A percentile compares a stretch with the other conserved stretches of the same genome.
Evolutionary conservation across 2,329 filamentous ascomycete genomes (phyloP).

Genomic region (Ascochyta rabiei): DNA sequence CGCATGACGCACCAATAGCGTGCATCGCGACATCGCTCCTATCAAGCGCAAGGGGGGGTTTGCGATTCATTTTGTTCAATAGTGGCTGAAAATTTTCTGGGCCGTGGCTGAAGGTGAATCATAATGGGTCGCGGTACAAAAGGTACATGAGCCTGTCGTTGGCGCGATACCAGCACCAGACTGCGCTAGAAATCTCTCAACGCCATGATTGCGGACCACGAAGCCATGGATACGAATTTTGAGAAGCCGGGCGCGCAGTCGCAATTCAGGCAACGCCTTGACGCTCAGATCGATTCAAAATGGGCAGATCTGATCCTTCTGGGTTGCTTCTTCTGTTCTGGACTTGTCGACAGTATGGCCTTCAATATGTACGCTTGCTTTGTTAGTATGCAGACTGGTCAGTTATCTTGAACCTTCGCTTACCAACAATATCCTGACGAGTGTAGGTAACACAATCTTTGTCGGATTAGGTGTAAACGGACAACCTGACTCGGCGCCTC

Average conservation of each 20-base stretch:
- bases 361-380: conserved; percentile 59
- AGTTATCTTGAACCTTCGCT: neutral
- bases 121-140: conserved; percentile 8
- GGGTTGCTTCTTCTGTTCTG: conserved; percentile 54
- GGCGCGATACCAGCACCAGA: neutral
- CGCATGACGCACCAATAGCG: conserved; percentile 18
- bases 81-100: conserved; percentile 16
- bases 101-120: conserved; percentile 9
- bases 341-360: conserved; percentile 55
- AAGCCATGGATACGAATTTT: neutral
- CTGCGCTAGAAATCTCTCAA: neutral
- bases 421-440: neutral
- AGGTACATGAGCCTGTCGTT: neutral
- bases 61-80: neutral
- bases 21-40: conserved; percentile 13
- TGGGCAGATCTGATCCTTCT: conserved; percentile 43
- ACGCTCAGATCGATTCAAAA: conserved; percentile 19
- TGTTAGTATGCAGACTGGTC: conserved; percentile 61
- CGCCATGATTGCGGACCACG: neutral
- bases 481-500: conserved; percentile 56
- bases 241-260: conserved; percentile 9
- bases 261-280: conserved; percentile 13
- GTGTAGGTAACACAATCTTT: conserved; percentile 66
- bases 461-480: conserved; percentile 63
- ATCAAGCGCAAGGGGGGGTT: conserved; percentile 4